These are phyloP conservation scores for Colletotrichum caudatum DNA, from an alignment of 2,329 filamentous ascomycete species.

Conservation along the genomic window DNA sequence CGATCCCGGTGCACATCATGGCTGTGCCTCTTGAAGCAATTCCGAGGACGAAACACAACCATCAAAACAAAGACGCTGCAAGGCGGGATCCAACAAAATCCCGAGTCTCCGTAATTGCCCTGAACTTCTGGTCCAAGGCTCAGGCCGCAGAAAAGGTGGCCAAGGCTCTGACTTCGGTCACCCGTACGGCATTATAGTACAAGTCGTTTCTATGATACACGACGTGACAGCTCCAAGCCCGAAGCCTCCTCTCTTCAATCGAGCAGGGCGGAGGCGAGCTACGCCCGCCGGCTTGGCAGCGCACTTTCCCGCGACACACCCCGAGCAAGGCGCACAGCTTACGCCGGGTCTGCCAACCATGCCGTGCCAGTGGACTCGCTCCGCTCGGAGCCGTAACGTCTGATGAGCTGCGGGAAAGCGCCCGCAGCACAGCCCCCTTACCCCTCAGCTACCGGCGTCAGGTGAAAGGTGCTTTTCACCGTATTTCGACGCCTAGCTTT, in stretches of 20 bases:
- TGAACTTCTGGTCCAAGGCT: not conserved
- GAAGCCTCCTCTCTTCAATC: not conserved
- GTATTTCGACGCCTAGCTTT: constrained; percentile 82
- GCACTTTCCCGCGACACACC: constrained; percentile 13
- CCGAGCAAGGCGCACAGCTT: constrained; percentile 17
- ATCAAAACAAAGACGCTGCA: constrained; percentile 17
- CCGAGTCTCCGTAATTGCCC: constrained; percentile 26
- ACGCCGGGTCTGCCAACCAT: constrained; percentile 13
- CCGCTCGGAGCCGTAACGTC: constrained; percentile 30
- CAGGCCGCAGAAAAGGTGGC: not conserved
- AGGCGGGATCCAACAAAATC: constrained; percentile 22
- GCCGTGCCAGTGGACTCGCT: constrained; percentile 11
- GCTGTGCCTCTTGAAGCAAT: constrained; percentile 16
- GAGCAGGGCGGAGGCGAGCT: constrained; percentile 3
- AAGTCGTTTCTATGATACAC: constrained; percentile 40
- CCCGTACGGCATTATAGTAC: constrained; percentile 21
- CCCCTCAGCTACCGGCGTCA: constrained; percentile 32
- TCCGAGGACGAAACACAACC: constrained; percentile 24
- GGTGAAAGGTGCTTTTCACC: constrained; percentile 49
- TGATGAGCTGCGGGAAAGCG: constrained; percentile 15
- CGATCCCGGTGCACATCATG: constrained; percentile 24
- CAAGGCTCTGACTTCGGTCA: not conserved
- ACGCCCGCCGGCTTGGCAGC: constrained; percentile 1
- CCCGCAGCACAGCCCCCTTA: constrained; percentile 40
- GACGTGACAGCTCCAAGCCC: constrained; percentile 16